These are phyloP conservation scores for Gentiana macrophylla DNA, from an alignment of 257 asterid genomes.

Conservation along the genomic window DNA sequence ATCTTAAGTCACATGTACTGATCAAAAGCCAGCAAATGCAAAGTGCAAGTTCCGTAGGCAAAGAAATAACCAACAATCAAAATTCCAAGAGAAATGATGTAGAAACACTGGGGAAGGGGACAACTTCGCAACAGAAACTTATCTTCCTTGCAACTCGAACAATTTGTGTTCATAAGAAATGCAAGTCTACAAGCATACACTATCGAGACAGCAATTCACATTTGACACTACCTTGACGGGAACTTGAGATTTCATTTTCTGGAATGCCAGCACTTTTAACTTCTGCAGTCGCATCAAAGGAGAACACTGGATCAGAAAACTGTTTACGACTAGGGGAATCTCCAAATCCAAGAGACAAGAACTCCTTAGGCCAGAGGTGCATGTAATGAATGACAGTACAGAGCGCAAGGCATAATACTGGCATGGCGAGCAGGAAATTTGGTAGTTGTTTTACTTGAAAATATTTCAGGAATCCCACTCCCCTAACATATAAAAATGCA, in stretches of 20 bases:
- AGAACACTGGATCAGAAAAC: conserved; percentile 19
- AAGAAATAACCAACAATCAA: too few relatives aligned
- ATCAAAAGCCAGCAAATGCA: too few relatives aligned
- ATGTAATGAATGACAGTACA: conserved; percentile 54
- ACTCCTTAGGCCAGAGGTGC: conserved; percentile 63
- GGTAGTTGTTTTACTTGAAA: conserved; percentile 85
- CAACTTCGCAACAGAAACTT: too few relatives aligned
- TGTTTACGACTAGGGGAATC: conserved; percentile 21
- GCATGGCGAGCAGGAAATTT: conserved; percentile 83
- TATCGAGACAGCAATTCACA: too few relatives aligned
- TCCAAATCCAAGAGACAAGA: conserved; percentile 66
- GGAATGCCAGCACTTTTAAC: conserved; percentile 14
- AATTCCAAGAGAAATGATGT: too few relatives aligned
- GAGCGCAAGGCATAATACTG: conserved; percentile 66
- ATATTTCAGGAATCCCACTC: conserved; percentile 84
- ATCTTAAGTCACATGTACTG: too few relatives aligned
- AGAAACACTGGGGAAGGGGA: too few relatives aligned
- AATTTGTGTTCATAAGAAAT: too few relatives aligned
- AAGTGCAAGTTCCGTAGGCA: too few relatives aligned
- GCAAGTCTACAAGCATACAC: too few relatives aligned
- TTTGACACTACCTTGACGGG: conserved; percentile 38
- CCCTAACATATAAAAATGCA: conserved; percentile 45
- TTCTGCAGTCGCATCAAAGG: conserved; percentile 20
- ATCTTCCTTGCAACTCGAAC: too few relatives aligned
- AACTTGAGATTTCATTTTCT: conserved; percentile 16